These are phyloP conservation scores for Hypoxylon sp. DNA, from an alignment of 2,329 filamentous ascomycete species.

Conservation along the genomic window DNA sequence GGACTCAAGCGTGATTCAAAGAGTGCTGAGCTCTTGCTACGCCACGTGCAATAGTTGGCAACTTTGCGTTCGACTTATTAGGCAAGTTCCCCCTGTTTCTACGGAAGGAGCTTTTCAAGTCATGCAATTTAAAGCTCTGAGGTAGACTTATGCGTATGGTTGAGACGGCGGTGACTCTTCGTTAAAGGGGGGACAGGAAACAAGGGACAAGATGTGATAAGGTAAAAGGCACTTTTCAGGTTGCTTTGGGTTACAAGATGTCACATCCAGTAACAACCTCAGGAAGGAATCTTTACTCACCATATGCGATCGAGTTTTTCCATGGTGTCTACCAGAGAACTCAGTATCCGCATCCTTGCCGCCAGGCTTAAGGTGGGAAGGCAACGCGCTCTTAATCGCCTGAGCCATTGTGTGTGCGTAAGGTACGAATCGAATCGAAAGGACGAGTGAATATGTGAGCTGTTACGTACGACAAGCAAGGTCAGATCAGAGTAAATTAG, in stretches of 20 bases:
- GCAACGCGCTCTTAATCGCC: constrained; percentile 77
- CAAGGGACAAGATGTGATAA: background rate
- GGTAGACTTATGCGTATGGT: too few species aligned
- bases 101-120: constrained; percentile 10
- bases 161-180: too few species aligned
- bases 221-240: too few species aligned
- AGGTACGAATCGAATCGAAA: too few species aligned
- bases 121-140: constrained; percentile 20
- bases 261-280: too few species aligned
- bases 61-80: too few species aligned
- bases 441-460: background rate
- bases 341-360: constrained; percentile 56
- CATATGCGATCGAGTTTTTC: constrained; percentile 87
- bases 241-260: background rate
- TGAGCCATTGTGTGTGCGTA: constrained; percentile 67
- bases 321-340: constrained; percentile 75
- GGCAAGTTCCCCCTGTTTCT: constrained; percentile 9
- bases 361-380: constrained; percentile 80
- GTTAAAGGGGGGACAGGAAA: background rate
- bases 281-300: constrained; percentile 64
- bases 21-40: too few species aligned
- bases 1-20: too few species aligned
- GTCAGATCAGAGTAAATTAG: background rate
- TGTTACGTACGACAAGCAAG: background rate
- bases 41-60: too few species aligned